phyloP scores from a whole-genome alignment of 2,329 filamentous ascomycete species.

The Zymoseptoria tritici region DNA sequence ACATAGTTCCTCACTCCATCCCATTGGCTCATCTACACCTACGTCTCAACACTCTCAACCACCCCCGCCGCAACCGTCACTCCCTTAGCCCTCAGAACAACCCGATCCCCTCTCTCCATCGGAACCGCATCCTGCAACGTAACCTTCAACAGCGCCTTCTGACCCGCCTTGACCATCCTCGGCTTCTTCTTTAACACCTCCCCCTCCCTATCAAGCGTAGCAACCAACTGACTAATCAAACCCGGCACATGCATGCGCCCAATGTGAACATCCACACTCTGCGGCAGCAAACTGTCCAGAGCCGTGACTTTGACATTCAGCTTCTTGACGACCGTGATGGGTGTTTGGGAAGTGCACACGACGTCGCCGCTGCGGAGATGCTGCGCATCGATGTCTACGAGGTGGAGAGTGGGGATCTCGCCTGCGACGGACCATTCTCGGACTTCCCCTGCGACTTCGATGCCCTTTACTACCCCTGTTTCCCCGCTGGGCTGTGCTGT shows the following conservation, averaged over 20 bases:
- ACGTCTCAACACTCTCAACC: slow-evolving; percentile 42
- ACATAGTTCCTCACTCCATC: too few relatives aligned
- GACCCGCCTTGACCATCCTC: slow-evolving; percentile 71
- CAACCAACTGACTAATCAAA: slow-evolving; percentile 62
- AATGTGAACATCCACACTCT: slow-evolving; percentile 80
- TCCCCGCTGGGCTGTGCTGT: slow-evolving; percentile 75
- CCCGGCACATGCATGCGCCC: slow-evolving; percentile 75
- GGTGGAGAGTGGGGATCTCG: slow-evolving; percentile 77
- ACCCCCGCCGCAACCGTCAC: slow-evolving; percentile 82
- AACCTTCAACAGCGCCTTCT: slow-evolving; percentile 63
- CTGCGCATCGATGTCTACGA: slow-evolving; percentile 70
- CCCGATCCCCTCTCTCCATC: slow-evolving; percentile 68
- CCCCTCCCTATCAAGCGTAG: slow-evolving; percentile 67
- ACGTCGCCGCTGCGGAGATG: slow-evolving; percentile 76
- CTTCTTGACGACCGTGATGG: slow-evolving; percentile 62
- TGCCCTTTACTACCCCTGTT: slow-evolving; percentile 69
- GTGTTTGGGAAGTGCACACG: slow-evolving; percentile 56
- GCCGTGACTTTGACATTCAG: slow-evolving; percentile 81
- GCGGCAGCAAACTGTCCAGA: slow-evolving; percentile 83
- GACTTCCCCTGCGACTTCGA: slow-evolving; percentile 66
- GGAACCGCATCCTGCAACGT: slow-evolving; percentile 59
- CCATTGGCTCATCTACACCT: not conserved
- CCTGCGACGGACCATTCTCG: slow-evolving; percentile 89
- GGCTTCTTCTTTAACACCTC: slow-evolving; percentile 74
- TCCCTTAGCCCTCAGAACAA: slow-evolving; percentile 74